Evolutionary conservation across 108 stramenopile genomes (phyloP).

Genomic region (Nitzschia inconspicua): DNA sequence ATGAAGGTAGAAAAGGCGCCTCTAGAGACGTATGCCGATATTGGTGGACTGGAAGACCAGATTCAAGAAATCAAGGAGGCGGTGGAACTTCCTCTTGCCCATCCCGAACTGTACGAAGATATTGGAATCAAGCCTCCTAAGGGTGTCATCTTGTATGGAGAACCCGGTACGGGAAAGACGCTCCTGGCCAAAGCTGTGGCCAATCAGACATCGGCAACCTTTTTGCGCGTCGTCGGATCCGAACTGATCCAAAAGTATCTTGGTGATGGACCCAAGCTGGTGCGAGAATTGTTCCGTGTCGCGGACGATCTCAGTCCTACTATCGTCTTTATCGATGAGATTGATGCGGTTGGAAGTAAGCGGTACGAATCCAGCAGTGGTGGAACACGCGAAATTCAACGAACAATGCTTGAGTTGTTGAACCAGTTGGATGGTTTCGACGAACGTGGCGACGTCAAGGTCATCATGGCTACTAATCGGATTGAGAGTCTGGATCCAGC

Average conservation of each 20-base stretch:
- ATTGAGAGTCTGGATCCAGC: conserved; percentile 99
- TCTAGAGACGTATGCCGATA: conserved; percentile 97
- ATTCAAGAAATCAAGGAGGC: conserved; percentile 99
- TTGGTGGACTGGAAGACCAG: conserved; percentile 97
- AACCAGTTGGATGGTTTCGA: conserved; percentile 99
- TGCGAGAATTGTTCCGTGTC: conserved; percentile 97
- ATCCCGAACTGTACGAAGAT: conserved; percentile 99
- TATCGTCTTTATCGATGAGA: conserved; percentile 99
- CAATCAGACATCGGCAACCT: conserved; percentile 98
- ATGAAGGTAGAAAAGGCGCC: conserved; percentile 99
- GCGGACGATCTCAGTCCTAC: conserved; percentile 95
- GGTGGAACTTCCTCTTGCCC: conserved; percentile 97
- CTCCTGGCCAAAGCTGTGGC: conserved; percentile 98
- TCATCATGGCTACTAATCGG: conserved; percentile 99
- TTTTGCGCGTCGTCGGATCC: conserved; percentile 92
- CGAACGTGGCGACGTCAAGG: conserved; percentile 98
- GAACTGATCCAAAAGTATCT: conserved; percentile 99
- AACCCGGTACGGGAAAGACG: conserved; percentile 98
- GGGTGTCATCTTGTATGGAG: conserved; percentile 98
- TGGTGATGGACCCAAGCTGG: conserved; percentile 98
- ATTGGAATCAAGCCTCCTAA: conserved; percentile 97
- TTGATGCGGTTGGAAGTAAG: conserved; percentile 98
- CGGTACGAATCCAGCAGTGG: conserved; percentile 95
- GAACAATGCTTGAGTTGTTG: conserved; percentile 98
- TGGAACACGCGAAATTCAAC: conserved; percentile 97